Base-by-base conservation (phyloP, 164 flowering plant genomes). In the Echeveria elegans region DNA sequence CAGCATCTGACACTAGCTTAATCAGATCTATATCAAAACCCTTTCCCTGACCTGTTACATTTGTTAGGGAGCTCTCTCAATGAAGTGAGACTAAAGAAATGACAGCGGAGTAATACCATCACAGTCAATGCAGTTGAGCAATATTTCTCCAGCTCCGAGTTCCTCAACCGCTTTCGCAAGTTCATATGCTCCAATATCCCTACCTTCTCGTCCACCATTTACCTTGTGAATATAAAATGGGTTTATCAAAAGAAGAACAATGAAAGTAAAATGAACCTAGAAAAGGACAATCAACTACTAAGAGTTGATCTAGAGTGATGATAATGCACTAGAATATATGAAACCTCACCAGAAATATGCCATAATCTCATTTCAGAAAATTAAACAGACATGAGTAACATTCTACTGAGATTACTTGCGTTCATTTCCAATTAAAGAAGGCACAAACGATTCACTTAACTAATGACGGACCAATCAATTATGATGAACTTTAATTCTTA, bases 111-210 rank as follows among this genome's bases (percentile, higher is more conserved):
- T 18, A 28, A 73, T 76, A 94, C 99, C 99, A 82, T 95, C 99
- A 82, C 97, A 95, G 64, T 95, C 97, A 40, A 95, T 95, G 83
- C 97, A 95, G 71, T 95, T 95, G 0, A 95, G 85, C 62, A 95
- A 77, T 75, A 95, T 89, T 80, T 95, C 99, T 70, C 99, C 99
- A 69, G 99, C 96, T 64, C 97, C 99, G 18, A 95, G 80, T 70
- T 88, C 94, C 76, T 92, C 96, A 66, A 92, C 99, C 40, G 97
- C 97, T 79, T 88, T 89, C 26, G 99, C 96, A 82, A 95, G 96
- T 78, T 95, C 97, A 80, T 86, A 92, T 26, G 99, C 99, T 68
- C 99, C 99, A 81, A 92, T 89, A 43, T 90, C 92, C 53, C 97
- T 87, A 68, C 92, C 99, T 77, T 89, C 99, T 75, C 99, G 78